Base-by-base conservation (phyloP, 1,139 yeast species). In the Sugiyamaella neomexicana region DNA sequence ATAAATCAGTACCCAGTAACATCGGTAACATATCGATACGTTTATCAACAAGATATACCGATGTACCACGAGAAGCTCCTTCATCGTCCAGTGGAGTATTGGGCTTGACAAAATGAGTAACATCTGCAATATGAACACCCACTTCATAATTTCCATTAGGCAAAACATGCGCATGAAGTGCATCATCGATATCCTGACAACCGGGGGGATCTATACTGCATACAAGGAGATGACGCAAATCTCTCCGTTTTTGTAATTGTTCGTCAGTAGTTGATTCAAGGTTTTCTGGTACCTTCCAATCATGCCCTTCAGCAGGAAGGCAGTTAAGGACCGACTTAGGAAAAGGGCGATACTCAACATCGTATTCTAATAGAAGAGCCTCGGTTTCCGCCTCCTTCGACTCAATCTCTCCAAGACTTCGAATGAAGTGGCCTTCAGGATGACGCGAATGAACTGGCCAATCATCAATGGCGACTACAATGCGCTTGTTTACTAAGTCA, bases 71-170 rank as follows among this genome's bases (percentile, higher is more conserved):
- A 1, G 96, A 80, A 1, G 98, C 96, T 72, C 98, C 99, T 73
- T 95, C 99, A 49, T 82, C 86, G 69, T 95, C 99, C 58, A 95
- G 77, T 0, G 99, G 85, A 3, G 97, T 90, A 60, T 85, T 87
- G 0, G 99, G 86, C 70, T 90, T 89, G 48, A 95, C 99, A 66
- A 95, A 95, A 72, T 95, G 96, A 0, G 98, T 89, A 20, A 95
- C 99, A 74, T 95, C 99, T 5, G 99, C 99, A 75, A 95, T 95
- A 69, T 95, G 99, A 34, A 95, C 99, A 66, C 99, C 99, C 51
- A 95, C 96, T 70, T 93, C 96, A 74, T 81, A 90, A 68, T 91
- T 89, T 1, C 99, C 99, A 70, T 95, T 93, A 1, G 96, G 91
- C 48, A 95, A 78, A 54, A 71, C 69, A 61, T 79, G 76, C 0